Base-by-base conservation (phyloP, 306 rosid genomes). In the Sesbania bispinosa region DNA sequence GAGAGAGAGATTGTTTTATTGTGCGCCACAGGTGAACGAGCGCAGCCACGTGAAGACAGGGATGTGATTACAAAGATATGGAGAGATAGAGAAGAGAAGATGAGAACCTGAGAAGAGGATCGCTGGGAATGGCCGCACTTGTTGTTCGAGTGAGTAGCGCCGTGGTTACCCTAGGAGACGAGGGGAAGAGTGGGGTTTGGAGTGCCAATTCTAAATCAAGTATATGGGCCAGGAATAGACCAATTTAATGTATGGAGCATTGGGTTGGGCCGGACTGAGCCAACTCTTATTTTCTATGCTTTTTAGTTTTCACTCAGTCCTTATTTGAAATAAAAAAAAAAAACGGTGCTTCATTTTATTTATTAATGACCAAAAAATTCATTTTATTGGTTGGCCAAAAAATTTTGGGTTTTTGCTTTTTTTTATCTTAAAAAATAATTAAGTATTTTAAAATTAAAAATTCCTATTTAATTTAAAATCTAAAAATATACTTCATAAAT, bases 121-220 rank as follows among this genome's bases (percentile, higher is more conserved):
- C 7, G 10, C 0, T 62, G 21, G 10, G 26, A 24, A 74, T 36
- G 23, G 55, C 33, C 27, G 73, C 64, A 26, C 3, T 74, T 19
- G 30, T 65, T 42, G 64, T 11, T 43, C 3, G 9, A 30, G 61
- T 30, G n/a, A 30, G 61, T 30, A 9, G 63, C 74, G 42, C 41
- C 52, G 74, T 32, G 68, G 62, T 76, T 54, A 59, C 74, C 80
- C 80, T 76, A 76, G 80, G 11, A 45, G 62, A 60, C 2, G 16
- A 10, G 63, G 15, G 47, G 50, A 42, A 59, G 24, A 74, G 30
- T 20, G 57, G 4, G 10, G 18, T 21, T 24, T 11, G 21, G 29
- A 4, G 26, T 43, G 59, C 21, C 53, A 50, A 38, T 73, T 62
- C 32, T 27, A 65, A 51, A 54, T 24, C 36, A 15, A 11, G 24